Evolutionary conservation across 2,329 filamentous ascomycete species (phyloP).

Genomic region (Trichoderma semiorbis): DNA sequence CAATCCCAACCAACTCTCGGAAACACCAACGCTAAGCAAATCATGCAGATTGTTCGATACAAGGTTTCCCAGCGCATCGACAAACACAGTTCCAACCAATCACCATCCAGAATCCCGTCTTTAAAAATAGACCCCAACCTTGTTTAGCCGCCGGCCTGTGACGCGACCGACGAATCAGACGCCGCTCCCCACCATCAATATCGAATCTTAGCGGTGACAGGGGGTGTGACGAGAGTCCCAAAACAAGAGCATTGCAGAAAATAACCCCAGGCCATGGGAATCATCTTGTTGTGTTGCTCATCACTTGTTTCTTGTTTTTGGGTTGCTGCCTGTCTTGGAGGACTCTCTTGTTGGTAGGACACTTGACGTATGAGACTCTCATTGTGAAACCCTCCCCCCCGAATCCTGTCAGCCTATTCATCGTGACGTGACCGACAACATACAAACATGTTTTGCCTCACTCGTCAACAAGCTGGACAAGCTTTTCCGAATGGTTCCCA

Average conservation of each 20-base stretch:
- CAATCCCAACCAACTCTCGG: not conserved
- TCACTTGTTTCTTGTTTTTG: not conserved
- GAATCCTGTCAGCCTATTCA: not conserved
- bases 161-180: constrained; percentile 5
- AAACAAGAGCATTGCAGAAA: not conserved
- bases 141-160: constrained; percentile 6
- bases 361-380: not conserved
- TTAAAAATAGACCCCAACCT: not conserved
- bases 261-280: not conserved
- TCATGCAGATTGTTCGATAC: not conserved
- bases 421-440: not conserved
- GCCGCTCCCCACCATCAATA: not conserved
- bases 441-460: not conserved
- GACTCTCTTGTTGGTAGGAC: not conserved
- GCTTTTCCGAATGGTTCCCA: not conserved
- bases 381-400: not conserved
- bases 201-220: not conserved
- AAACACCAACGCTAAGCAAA: not conserved
- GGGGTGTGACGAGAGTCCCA: not conserved
- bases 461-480: not conserved
- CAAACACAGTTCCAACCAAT: not conserved
- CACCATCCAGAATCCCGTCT: not conserved
- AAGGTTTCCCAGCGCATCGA: not conserved
- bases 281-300: not conserved
- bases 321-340: not conserved